Percentiles rank a stretch among this genome's conserved stretches.
phyloP scores from a whole-genome alignment of 805 yeast genomes.

The Metahyphopichia silvanorum region DNA sequence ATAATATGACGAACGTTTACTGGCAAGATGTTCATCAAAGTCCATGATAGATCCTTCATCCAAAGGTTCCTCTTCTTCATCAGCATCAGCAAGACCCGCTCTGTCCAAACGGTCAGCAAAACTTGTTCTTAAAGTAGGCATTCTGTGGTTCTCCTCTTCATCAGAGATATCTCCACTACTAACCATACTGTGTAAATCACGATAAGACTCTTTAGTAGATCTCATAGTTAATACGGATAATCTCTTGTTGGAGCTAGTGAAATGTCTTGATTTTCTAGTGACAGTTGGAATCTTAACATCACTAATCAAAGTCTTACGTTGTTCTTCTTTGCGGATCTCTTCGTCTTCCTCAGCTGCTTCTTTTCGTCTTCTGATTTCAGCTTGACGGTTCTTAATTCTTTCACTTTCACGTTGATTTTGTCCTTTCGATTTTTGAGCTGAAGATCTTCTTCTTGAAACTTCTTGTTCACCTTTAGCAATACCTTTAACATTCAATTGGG shows the following conservation, averaged over 20 bases:
- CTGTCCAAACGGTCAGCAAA: conserved; percentile 41
- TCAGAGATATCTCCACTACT: conserved; percentile 18
- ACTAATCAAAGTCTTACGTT: conserved; percentile 51
- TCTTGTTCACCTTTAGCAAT: conserved; percentile 14
- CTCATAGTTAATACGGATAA: conserved; percentile 69
- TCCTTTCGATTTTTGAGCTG: background rate
- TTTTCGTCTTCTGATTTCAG: background rate
- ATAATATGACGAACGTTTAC: conserved; percentile 38
- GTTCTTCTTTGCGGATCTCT: conserved; percentile 21
- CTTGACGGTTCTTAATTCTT: conserved; percentile 1
- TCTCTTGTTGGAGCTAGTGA: conserved; percentile 62
- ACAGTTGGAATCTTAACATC: conserved; percentile 70
- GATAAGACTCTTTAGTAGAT: conserved; percentile 64
- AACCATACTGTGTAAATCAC: conserved; percentile 48
- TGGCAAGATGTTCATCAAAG: conserved; percentile 37
- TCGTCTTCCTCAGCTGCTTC: conserved; percentile 7
- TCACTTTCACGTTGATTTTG: conserved; percentile 6
- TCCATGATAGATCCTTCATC: conserved; percentile 40
- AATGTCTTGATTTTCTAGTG: conserved; percentile 62
- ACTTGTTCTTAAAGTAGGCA: conserved; percentile 35
- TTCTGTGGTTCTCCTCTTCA: conserved; percentile 9
- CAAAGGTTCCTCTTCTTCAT: conserved; percentile 24
- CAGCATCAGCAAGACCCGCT: conserved; percentile 27
- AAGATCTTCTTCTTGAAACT: conserved; percentile 1
- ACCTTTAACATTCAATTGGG: conserved; percentile 29